Evolutionary conservation across 2,329 filamentous ascomycete species (phyloP).

Genomic region (Hypomyces rosellus): DNA sequence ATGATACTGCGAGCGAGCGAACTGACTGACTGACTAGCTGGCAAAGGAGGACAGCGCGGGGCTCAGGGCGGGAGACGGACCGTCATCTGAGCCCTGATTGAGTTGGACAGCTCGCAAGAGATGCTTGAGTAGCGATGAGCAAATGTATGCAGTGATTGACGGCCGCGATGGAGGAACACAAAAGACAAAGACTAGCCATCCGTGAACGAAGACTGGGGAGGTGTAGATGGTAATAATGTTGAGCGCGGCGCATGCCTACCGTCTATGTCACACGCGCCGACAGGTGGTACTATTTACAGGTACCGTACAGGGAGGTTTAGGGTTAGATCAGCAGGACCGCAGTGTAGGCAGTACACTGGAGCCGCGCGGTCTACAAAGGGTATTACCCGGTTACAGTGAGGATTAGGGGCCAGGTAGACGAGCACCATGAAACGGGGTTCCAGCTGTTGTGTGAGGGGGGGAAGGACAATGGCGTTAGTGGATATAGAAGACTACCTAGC

Average conservation of each 20-base stretch:
- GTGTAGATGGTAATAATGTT: constrained; percentile 4
- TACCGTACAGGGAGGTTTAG: no score
- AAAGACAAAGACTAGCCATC: constrained; percentile 1
- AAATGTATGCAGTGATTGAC: constrained; percentile 11
- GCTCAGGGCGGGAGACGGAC: constrained; percentile 19
- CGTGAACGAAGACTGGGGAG: constrained; percentile 2
- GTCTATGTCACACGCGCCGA: constrained; percentile 9
- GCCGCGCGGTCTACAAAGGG: no score
- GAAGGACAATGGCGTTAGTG: no score
- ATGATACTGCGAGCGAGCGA: constrained; percentile 10
- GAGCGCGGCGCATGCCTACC: constrained; percentile 10
- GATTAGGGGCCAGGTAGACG: no score
- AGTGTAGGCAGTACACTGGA: not conserved
- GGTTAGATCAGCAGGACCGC: no score
- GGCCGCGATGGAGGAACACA: not conserved
- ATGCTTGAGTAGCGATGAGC: constrained; percentile 16
- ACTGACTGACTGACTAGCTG: not conserved
- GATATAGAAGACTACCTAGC: no score
- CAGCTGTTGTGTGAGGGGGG: no score
- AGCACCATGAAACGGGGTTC: no score
- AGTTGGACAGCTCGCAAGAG: constrained; percentile 9
- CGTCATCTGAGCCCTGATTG: constrained; percentile 17
- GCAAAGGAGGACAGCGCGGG: constrained; percentile 18
- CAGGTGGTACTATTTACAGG: not conserved
- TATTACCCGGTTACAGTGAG: no score